These are phyloP conservation scores for Arabidopsis thaliana DNA, from an alignment of 345 rosid species.

Conservation along the genomic window TAIR10.1 NC_003074.8:507501-508000, in stretches of 20 bases:
- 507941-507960: neutral
- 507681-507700: constrained; percentile 58
- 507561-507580: constrained; percentile 88
- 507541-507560: constrained; percentile 62
- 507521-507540: neutral
- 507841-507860: constrained; percentile 1
- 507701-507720: constrained; percentile 89
- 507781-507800: constrained; percentile 71
- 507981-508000: constrained; percentile 2
- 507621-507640: neutral
- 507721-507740: constrained; percentile 86
- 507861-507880: constrained; percentile 7
- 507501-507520: neutral
- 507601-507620: constrained; percentile 91
- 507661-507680: neutral
- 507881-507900: constrained; percentile 1
- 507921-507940: constrained; percentile 5
- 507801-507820: neutral
- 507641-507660: neutral
- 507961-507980: constrained; percentile 2
- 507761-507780: constrained; percentile 84
- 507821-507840: neutral
- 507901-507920: neutral
- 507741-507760: constrained; percentile 91
- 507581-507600: constrained; percentile 86